Evolutionary conservation across 495 filamentous ascomycete species (phyloP).

Genomic region (Tuber indicum): DNA sequence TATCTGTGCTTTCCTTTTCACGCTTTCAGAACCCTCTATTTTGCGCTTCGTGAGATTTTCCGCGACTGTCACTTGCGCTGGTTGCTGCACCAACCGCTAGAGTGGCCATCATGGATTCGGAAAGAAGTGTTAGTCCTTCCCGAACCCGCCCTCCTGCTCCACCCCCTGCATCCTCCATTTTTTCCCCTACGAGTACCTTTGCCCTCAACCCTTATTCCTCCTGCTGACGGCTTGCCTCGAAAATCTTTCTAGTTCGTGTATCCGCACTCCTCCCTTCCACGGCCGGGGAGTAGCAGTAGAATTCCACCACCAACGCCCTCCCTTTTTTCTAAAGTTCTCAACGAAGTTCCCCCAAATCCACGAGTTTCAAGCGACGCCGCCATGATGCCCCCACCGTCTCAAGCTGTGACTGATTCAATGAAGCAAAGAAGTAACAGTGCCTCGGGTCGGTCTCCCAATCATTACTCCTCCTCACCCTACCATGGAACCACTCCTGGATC

Average conservation of each 20-base stretch:
- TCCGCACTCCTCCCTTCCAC: conserved; percentile 34
- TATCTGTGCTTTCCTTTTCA: conserved; percentile 9
- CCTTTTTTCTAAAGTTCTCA: conserved; percentile 18
- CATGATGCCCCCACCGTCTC: conserved; percentile 41
- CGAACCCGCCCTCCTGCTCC: not conserved
- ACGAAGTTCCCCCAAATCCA: conserved; percentile 37
- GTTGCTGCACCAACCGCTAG: conserved; percentile 5
- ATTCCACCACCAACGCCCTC: conserved; percentile 30
- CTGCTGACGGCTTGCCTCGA: conserved; percentile 23
- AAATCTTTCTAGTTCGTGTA: conserved; percentile 29
- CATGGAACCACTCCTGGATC: conserved; percentile 19
- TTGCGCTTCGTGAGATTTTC: not conserved
- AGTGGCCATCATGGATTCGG: conserved; percentile 32
- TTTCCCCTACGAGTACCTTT: not conserved
- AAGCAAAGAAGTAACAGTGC: conserved; percentile 21
- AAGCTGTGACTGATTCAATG: conserved; percentile 36
- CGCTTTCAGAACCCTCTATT: not conserved
- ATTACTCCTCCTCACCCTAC: conserved; percentile 22
- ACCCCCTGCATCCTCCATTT: not conserved
- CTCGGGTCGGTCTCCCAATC: conserved; percentile 34
- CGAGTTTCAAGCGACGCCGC: conserved; percentile 24
- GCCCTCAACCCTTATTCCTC: conserved; percentile 18
- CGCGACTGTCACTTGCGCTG: not conserved
- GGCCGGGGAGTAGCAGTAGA: conserved; percentile 32
- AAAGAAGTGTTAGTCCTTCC: conserved; percentile 30